phyloP scores from a whole-genome alignment of 2,329 filamentous ascomycete genomes.

The Blastomyces silverae region DNA sequence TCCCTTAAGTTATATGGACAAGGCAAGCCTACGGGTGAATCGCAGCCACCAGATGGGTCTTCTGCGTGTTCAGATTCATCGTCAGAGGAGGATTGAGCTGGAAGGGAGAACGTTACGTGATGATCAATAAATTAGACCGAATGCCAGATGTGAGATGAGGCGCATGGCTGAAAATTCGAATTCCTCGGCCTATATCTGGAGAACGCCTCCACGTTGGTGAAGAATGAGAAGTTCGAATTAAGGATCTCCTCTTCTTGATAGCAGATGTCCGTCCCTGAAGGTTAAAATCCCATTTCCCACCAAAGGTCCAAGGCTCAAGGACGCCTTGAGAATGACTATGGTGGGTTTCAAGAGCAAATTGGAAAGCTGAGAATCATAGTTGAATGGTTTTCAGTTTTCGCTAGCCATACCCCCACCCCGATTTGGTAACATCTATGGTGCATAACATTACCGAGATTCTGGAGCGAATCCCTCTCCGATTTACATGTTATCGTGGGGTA shows the following conservation, averaged over 20 bases:
- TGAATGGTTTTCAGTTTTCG: neutral
- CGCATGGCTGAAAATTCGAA: neutral
- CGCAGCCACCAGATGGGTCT: constrained; percentile 47
- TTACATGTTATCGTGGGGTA: neutral
- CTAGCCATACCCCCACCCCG: neutral
- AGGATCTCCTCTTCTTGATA: neutral
- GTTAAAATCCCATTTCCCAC: neutral
- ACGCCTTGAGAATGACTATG: neutral
- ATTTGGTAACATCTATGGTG: neutral
- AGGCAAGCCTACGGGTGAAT: constrained; percentile 57
- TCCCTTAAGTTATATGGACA: constrained; percentile 58
- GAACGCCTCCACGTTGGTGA: neutral
- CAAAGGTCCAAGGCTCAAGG: neutral
- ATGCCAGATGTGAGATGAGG: neutral
- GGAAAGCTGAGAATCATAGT: neutral
- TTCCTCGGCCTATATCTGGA: neutral
- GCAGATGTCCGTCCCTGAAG: neutral
- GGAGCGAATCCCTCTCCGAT: neutral
- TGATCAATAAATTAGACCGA: neutral
- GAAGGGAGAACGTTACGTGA: neutral
- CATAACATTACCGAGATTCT: neutral
- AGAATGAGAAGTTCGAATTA: neutral
- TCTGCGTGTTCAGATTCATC: constrained; percentile 1
- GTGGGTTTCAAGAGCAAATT: neutral
- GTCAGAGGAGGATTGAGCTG: neutral